A percentile compares a stretch with the other conserved stretches of the same genome.
phyloP scores from a whole-genome alignment of 495 filamentous ascomycete species.

The Clohesyomyces aquaticus region DNA sequence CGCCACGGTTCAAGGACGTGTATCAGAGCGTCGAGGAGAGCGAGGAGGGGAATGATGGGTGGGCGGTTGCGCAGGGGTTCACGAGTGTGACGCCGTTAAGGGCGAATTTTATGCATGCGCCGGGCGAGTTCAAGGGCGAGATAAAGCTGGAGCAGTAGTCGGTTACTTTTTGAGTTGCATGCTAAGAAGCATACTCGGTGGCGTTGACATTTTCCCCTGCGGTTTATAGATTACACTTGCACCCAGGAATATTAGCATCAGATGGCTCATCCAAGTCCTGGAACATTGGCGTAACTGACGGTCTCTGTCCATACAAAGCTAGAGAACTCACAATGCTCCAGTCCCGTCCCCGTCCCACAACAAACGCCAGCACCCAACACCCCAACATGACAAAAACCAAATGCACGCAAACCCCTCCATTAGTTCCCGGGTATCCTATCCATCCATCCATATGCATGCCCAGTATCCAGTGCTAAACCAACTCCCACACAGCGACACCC shows the following conservation, averaged over 20 bases:
- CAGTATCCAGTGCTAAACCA: slow-evolving; percentile 53
- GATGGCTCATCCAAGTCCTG: no score
- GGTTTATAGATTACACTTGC: not conserved
- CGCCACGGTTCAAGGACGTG: slow-evolving; percentile 83
- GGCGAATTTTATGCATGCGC: slow-evolving; percentile 86
- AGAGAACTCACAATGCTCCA: no score
- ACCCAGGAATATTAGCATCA: no score
- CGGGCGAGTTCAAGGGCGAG: slow-evolving; percentile 67
- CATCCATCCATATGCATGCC: slow-evolving; percentile 21
- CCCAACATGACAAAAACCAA: no score
- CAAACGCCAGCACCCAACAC: no score
- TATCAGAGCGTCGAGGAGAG: slow-evolving; percentile 79
- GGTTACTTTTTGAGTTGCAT: no score
- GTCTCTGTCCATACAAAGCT: no score
- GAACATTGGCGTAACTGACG: no score
- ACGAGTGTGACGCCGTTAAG: slow-evolving; percentile 90
- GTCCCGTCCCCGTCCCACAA: no score
- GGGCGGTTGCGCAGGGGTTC: slow-evolving; percentile 85
- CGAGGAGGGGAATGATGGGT: slow-evolving; percentile 87
- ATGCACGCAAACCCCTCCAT: not conserved
- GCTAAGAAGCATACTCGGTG: slow-evolving; percentile 5
- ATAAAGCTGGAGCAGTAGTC: slow-evolving; percentile 76
- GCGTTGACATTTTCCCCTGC: no score
- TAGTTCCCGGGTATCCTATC: slow-evolving; percentile 3
- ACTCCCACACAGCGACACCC: slow-evolving; percentile 69